phyloP scores from a whole-genome alignment of 805 yeast genomes.

The Cyberlindnera euphorbiiphila region DNA sequence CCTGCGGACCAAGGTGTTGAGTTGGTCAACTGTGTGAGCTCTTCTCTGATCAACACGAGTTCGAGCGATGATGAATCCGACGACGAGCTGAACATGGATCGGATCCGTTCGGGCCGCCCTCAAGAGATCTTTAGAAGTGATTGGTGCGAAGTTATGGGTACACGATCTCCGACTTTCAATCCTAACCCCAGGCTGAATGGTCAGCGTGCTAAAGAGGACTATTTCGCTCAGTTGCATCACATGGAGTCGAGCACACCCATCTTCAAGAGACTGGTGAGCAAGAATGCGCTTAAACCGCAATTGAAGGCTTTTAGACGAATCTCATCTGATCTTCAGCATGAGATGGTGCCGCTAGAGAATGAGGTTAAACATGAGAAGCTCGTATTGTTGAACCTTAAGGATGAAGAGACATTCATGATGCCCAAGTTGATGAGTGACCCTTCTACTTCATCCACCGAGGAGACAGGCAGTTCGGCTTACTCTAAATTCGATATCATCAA shows the following conservation, averaged over 20 bases:
- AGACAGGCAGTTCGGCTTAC: constrained; percentile 5
- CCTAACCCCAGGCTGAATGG: constrained; percentile 13
- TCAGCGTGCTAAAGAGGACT: constrained; percentile 1
- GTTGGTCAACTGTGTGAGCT: constrained; percentile 1
- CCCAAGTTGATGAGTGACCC: constrained; percentile 3
- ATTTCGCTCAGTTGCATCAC: constrained; percentile 4
- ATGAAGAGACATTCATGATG: constrained; percentile 18
- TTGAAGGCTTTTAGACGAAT: constrained; percentile 26
- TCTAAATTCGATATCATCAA: constrained; percentile 28
- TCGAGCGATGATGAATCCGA: constrained; percentile 17
- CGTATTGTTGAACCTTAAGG: constrained; percentile 23
- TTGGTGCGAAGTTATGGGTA: constrained; percentile 11
- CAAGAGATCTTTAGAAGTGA: constrained; percentile 14
- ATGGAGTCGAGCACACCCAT: constrained; percentile 24
- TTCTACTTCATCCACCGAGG: constrained; percentile 3
- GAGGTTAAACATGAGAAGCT: constrained; percentile 29
- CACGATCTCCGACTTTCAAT: constrained; percentile 15
- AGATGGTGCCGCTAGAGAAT: constrained; percentile 24
- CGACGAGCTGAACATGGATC: constrained; percentile 12
- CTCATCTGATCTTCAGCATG: constrained; percentile 24
- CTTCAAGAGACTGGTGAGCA: constrained; percentile 26
- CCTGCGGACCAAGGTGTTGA: constrained; percentile 5
- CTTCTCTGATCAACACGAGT: constrained; percentile 9
- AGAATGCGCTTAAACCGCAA: constrained; percentile 25
- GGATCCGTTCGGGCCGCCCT: constrained; percentile 9